A percentile compares a stretch with the other conserved stretches of the same genome.
phyloP scores from a whole-genome alignment of 495 filamentous ascomycete species.

The Pyrenula aspistea region DNA sequence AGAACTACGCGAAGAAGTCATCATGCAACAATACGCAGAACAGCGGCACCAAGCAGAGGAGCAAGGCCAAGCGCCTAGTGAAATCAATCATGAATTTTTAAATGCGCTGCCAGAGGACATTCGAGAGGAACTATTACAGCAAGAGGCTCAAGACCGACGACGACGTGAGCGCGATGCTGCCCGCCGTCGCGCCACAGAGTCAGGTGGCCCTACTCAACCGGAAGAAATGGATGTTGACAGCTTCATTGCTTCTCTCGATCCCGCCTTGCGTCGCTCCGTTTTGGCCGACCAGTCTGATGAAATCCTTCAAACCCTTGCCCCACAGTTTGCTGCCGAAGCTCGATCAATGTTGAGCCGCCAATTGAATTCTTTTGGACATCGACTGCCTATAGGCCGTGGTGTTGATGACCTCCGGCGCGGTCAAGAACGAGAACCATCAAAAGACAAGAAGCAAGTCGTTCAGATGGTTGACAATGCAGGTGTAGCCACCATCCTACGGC shows the following conservation, averaged over 20 bases:
- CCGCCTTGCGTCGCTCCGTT: constrained; percentile 70
- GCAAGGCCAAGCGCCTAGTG: constrained; percentile 69
- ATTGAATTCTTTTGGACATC: constrained; percentile 46
- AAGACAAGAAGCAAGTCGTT: constrained; percentile 61
- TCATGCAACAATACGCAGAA: constrained; percentile 74
- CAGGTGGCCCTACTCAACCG: constrained; percentile 42
- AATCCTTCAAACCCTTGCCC: constrained; percentile 70
- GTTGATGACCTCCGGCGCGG: constrained; percentile 26
- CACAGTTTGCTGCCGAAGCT: constrained; percentile 74
- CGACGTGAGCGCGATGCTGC: constrained; percentile 73
- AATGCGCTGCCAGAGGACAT: constrained; percentile 86
- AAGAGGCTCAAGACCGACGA: constrained; percentile 80
- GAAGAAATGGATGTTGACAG: constrained; percentile 89
- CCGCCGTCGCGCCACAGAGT: constrained; percentile 45
- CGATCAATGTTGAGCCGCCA: constrained; percentile 55
- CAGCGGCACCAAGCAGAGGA: constrained; percentile 70
- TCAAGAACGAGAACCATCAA: constrained; percentile 20
- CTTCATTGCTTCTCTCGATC: constrained; percentile 84
- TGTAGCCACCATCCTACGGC: constrained; percentile 80
- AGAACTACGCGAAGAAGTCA: constrained; percentile 88
- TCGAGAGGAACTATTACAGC: constrained; percentile 74
- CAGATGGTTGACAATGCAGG: constrained; percentile 97
- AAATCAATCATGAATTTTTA: constrained; percentile 89
- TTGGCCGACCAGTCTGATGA: constrained; percentile 88
- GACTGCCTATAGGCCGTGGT: constrained; percentile 21